Evolutionary conservation across 805 yeast species (phyloP).

Genomic region (Candida chilensis): DNA sequence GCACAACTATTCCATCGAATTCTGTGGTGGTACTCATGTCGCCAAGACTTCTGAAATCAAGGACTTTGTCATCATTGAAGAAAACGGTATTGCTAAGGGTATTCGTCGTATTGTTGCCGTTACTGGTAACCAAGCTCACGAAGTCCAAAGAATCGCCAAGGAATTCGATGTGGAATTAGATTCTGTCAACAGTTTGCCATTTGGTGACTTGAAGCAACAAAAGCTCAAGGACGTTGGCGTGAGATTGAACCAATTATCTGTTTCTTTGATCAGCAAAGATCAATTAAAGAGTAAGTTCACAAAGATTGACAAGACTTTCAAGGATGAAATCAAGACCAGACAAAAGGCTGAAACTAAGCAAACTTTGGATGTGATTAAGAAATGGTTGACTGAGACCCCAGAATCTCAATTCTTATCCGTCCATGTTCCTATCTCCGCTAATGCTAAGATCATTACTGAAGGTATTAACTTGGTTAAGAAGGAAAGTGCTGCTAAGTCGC

Average conservation of each 20-base stretch:
- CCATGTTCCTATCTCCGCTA: conserved; percentile 62
- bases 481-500: conserved; percentile 61
- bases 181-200: conserved; percentile 52
- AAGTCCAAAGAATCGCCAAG: conserved; percentile 76
- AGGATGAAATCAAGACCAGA: conserved; percentile 79
- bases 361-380: conserved; percentile 68
- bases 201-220: conserved; percentile 74
- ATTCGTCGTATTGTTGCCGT: conserved; percentile 97
- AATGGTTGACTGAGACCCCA: conserved; percentile 48
- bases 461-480: conserved; percentile 80
- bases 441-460: conserved; percentile 91
- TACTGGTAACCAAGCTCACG: conserved; percentile 84
- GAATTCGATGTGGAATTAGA: conserved; percentile 59
- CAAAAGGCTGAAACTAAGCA: conserved; percentile 85
- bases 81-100: conserved; percentile 97
- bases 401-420: conserved; percentile 54
- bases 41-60: conserved; percentile 87
- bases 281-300: conserved; percentile 65
- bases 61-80: conserved; percentile 84
- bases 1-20: conserved; percentile 77
- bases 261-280: conserved; percentile 76
- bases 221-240: conserved; percentile 79
- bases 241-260: conserved; percentile 68
- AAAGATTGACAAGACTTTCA: conserved; percentile 75
- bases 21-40: conserved; percentile 99